Evolutionary conservation across 2,329 filamentous ascomycete species (phyloP), one percentile per base, ranked within the genome.

Genomic region (Penicillium sp.): DNA sequence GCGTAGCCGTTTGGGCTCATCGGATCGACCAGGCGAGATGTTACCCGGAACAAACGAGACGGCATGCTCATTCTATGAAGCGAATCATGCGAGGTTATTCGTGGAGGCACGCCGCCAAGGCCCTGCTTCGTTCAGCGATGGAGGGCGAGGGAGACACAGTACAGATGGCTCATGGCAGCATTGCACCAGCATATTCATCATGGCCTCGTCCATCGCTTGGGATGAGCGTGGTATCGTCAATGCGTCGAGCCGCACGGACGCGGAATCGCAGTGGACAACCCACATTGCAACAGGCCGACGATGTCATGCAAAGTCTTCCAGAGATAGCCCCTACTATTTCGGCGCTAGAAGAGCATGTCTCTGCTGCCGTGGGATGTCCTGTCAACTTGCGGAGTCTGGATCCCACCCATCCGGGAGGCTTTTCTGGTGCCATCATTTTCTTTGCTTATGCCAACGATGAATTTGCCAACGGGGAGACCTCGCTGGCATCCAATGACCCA

Each of bases 391-490:
- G 18, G 13, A 29, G 37, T 49, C 35, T 49, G 4, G 46, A 49
- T 29, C 25, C 46, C 6, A 41, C 37, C 13, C 35, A 49, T 6
- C 35, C 13, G 1, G 35, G 18, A 3, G 46, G 46, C 1, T 49
- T 49, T 31, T 49, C 46, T 41, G 46, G 46, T 16, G 46, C 47
- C 9, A 50, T 50, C 10, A 50, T 42, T n/a, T 50, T 49, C 37
- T 41, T 49, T 23, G 46, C 46, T 13, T 31, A 41, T n/a, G 25
- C 27, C 4, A 49, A 23, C 4, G 25, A 49, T 13, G 46, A 25
- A 21, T 10, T 31, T 32, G 6, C 6, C 10, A 34, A 42, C 5
- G 47, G 21, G 12, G 27, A 31, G 15, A 25, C 15, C 25, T 15
- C 27, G 4, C 10, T 50, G 15, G 21, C 6, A 34, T 42, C 37